Base-by-base conservation (phyloP, 257 asterid species). In the Lantana camara region DNA sequence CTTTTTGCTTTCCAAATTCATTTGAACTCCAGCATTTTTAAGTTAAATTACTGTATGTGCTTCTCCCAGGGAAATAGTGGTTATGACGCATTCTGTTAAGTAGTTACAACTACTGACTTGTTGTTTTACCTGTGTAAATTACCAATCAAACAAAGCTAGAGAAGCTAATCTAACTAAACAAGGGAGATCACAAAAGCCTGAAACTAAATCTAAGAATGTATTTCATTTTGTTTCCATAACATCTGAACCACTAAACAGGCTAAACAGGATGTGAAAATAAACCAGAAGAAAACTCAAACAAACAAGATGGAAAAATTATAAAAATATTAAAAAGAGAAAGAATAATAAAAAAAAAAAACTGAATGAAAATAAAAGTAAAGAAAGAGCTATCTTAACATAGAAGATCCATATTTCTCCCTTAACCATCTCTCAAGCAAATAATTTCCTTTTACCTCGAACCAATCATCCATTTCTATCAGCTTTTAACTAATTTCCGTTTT, bases 231-330 rank as follows among this genome's bases (percentile, higher is more conserved):
- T 44, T 45, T 49, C 45, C n/a, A 7, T 65, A 32, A n/a, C 46
- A 52, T 41, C 41, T 50, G 30, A n/a, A 27, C 55, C 37, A 48
- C 37, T 38, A 20, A 9, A 13, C 19, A 23, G 34, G 51, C 9
- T 32, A 20, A n/a, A n/a, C n/a, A n/a, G 10, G 16, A 23, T 24
- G 40, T 14, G 8, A 38, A 29, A 60, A 72, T 46, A 47, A 20
- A 22, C 53, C 35, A 32, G 63, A 47, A 40, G 40, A 49, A n/a
- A n/a, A n/a, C n/a, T n/a, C 48, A 59, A 57, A 59, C 19, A 50
- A 38, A n/a, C 32, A 7, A 48, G n/a, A 41, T 9, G 23, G 20
- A 9, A 19, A 58, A n/a, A n/a, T n/a, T n/a, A n/a, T n/a, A n/a
- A n/a, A n/a, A n/a, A n/a, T n/a, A n/a, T n/a, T n/a, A n/a, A 48